Base-by-base conservation (phyloP, 805 yeast genomes). In the Kodamaea fukazawae region DNA sequence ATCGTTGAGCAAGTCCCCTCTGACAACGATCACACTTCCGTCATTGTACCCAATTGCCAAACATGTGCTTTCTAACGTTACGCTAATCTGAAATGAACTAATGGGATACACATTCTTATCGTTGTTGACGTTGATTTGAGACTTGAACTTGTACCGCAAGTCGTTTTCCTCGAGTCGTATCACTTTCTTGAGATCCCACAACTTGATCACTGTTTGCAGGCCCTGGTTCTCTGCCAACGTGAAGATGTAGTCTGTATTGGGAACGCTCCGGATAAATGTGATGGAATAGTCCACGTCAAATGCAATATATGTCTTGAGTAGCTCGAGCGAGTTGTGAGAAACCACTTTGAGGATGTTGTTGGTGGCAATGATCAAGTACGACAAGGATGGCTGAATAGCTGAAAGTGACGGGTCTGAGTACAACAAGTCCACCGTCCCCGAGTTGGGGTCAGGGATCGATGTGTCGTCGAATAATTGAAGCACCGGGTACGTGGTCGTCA, bases 1-100 rank as follows among this genome's bases (percentile, higher is more conserved):
- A 55, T 93, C 99, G 50, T 89, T 78, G 5, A 87, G 49, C 23
- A 93, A 60, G 58, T 93, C 98, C 7, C 99, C 99, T 46, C 98
- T 66, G 0, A 90, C 77, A 5, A 90, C 64, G 2, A 90, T 67
- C 2, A 90, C 88, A 14, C 79, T 72, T 2, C 99, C 99, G 58
- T 89, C 83, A 10, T 90, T 83, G 51, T 79, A 86, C 0, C 96
- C 96, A 33, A 86, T 63, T 0, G 85, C 90, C 4, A 84, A 58
- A 25, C 86, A 76, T 2, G 86, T 72, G 44, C 82, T 75, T 43
- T 76, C 80, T 1, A 59, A 49, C 23, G 23, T 20, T 6, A 20
- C 23, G 11, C 80, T 73, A 36, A 73, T 62, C 11, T 74, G 70
- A 45, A 85, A 74, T 23, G 86, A 73, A 3, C 93, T 80, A 44